These are phyloP conservation scores for Fraxinus ornus DNA, from an alignment of 305 asterid species.

Conservation along the genomic window DNA sequence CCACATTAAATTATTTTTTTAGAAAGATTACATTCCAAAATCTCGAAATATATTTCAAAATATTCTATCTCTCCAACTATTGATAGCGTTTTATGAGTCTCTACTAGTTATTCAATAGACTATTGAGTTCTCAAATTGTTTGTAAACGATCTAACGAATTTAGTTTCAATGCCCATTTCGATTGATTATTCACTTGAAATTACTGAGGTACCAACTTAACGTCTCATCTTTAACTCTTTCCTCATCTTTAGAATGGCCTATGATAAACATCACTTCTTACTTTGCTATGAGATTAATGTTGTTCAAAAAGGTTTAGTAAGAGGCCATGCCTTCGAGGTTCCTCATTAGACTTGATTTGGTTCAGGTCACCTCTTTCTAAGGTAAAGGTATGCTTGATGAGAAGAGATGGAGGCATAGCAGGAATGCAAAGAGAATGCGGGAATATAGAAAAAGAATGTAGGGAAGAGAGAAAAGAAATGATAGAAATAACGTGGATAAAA, in stretches of 20 bases:
- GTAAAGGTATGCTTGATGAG: background rate
- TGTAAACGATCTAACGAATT: background rate
- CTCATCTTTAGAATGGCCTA: background rate
- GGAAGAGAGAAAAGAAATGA: too few relatives aligned
- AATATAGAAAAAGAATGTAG: background rate
- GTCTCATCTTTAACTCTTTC: background rate
- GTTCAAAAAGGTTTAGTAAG: background rate
- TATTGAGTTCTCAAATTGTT: background rate
- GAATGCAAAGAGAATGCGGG: too few relatives aligned
- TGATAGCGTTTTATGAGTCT: background rate
- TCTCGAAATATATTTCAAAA: background rate
- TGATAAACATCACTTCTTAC: background rate
- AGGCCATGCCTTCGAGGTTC: background rate
- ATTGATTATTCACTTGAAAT: background rate
- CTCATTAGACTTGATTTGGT: background rate
- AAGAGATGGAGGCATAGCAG: too few relatives aligned
- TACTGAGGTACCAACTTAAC: background rate
- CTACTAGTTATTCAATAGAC: background rate
- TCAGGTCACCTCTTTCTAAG: background rate
- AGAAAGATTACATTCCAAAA: background rate
- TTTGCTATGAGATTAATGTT: too few relatives aligned
- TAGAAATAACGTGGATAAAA: too few relatives aligned
- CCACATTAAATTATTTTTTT: background rate
- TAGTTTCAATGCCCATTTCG: too few relatives aligned
- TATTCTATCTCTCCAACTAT: too few relatives aligned